A percentile compares a stretch with the other conserved stretches of the same genome.
These are phyloP conservation scores for Citrus unshiu DNA, from an alignment of 345 rosid genomes.

Conservation along the genomic window DNA sequence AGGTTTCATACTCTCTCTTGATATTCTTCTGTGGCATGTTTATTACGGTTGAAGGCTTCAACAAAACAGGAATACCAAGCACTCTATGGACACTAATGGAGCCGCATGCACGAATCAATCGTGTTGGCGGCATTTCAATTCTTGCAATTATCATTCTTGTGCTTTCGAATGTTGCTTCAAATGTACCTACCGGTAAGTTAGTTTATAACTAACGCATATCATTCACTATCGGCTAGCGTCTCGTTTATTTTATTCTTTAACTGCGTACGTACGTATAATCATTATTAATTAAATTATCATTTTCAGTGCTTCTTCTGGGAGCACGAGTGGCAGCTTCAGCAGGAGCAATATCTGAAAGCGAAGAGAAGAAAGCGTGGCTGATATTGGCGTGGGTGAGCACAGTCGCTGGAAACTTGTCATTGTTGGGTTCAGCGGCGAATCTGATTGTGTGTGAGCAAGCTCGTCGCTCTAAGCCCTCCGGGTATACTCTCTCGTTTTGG, in stretches of 20 bases:
- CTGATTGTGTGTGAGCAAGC: slow-evolving; percentile 39
- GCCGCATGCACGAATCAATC: slow-evolving; percentile 1
- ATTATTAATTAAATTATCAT: neutral
- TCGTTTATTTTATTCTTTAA: too few relatives aligned
- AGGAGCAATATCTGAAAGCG: slow-evolving; percentile 13
- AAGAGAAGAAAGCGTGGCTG: slow-evolving; percentile 34
- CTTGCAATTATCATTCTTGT: slow-evolving; percentile 29
- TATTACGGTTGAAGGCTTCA: slow-evolving; percentile 5
- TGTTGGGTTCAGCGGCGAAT: slow-evolving; percentile 29
- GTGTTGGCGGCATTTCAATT: neutral
- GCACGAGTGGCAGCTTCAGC: slow-evolving; percentile 31
- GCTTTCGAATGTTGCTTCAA: slow-evolving; percentile 31
- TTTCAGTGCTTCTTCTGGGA: slow-evolving; percentile 30
- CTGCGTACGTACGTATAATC: too few relatives aligned
- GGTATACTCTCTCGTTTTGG: slow-evolving; percentile 29
- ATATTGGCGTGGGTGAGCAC: slow-evolving; percentile 32
- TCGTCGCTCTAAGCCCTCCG: slow-evolving; percentile 12
- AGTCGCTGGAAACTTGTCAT: slow-evolving; percentile 30
- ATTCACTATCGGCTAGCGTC: neutral
- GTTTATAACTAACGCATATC: neutral
- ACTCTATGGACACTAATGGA: neutral
- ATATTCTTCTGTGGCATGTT: slow-evolving; percentile 10
- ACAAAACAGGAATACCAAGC: slow-evolving; percentile 2
- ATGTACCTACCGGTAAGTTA: slow-evolving; percentile 33
- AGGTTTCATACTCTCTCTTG: slow-evolving; percentile 3